These are phyloP conservation scores for Citrullus mucosospermus DNA, from an alignment of 306 rosid species.

Conservation along the genomic window DNA sequence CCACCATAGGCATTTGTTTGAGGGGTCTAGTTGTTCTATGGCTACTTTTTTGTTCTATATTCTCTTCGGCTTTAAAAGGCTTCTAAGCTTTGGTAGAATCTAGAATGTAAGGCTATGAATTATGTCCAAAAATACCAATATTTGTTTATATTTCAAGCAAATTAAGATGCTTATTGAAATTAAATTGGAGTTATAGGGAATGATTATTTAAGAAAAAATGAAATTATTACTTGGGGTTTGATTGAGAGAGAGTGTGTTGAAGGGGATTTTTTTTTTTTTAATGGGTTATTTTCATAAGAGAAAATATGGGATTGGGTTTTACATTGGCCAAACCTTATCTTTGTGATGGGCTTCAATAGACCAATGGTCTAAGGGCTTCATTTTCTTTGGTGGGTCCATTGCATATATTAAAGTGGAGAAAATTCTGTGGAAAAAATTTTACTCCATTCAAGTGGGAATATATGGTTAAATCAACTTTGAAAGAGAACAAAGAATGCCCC, in stretches of 20 bases:
- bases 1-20: not conserved
- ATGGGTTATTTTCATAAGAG: not conserved
- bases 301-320: not conserved
- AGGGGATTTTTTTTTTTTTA: not conserved
- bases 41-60: not conserved
- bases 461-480: not conserved
- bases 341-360: not conserved
- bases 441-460: not conserved
- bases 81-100: not conserved
- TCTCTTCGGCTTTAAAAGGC: not conserved
- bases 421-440: not conserved
- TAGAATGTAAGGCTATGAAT: not conserved
- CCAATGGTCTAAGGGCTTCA: not conserved
- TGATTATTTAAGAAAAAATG: not conserved
- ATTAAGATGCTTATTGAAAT: not conserved
- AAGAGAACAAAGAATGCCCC: not conserved
- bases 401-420: not conserved
- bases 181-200: not conserved
- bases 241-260: not conserved
- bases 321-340: conserved; percentile 1
- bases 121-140: not conserved
- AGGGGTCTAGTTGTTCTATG: not conserved
- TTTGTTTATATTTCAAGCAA: not conserved
- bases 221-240: not conserved
- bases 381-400: not conserved